Base-by-base conservation (phyloP, 176 grass and related monocot genomes). In the Areca catechu region DNA sequence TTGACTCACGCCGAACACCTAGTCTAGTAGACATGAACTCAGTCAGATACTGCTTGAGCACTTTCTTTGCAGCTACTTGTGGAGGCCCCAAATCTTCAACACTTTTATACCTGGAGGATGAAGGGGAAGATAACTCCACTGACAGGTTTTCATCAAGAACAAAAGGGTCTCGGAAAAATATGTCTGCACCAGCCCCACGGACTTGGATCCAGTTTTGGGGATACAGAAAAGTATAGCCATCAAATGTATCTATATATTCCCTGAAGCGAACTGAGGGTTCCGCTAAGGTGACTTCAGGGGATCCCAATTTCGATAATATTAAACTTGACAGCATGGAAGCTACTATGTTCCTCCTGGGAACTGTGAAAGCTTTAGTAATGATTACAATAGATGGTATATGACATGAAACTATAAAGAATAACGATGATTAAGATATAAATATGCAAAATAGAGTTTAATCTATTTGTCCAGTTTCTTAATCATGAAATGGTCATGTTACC, bases 201-300 rank as follows among this genome's bases (percentile, higher is more conserved):
- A 97, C 86, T 63, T 84, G 86, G 52, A 96, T 96, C 91, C 86
- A 97, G 62, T 61, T 84, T 57, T 79, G 80, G 0, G 86, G 86
- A 54, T 91, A 97, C 4, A 91, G 15, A 56, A 82, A 82, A 4
- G 86, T 75, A 69, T 97, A 97, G 18, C 86, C 92, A 1, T 91
- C 86, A 60, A 91, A 97, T 19, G 58, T 72, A 50, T 90, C 83
- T 4, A 97, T 88, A 71, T 82, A 72, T 60, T 90, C 86, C 51
- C 77, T 79, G 92, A 88, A 97, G 20, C 72, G 56, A 5, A 72
- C 48, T 0, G 77, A 79, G 28, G 83, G 60, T 34, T 78, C 66
- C 16, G 80, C 80, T 54, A 78, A 62, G 25, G 74, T 19, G 53
- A 74, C 62, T 24, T 78, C 67, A 30, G 34, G 60, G 1, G 51